Base-by-base conservation (phyloP, 2,329 filamentous ascomycete species). In the Didymellaceae sp. region DNA sequence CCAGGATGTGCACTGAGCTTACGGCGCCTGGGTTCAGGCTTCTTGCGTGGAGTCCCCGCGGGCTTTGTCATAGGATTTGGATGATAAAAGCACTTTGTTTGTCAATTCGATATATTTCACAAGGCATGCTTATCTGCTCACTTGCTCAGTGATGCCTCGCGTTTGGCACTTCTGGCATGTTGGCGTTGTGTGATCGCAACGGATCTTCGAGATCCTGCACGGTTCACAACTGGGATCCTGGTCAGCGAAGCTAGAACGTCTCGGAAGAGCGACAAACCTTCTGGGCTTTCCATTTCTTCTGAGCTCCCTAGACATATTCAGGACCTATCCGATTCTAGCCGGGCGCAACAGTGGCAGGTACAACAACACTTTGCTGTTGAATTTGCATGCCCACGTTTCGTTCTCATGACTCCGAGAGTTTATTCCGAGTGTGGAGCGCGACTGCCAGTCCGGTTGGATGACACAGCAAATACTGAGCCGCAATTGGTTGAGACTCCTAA, bases 61-160 rank as follows among this genome's bases (percentile, higher is more conserved):
- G 70, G 68, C 52, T 69, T 70, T 33, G 68, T 73, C 70, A 73
- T 71, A 3, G 70, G 68, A 24, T 65, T 66, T 10, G 68, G 68
- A 52, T 73, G 70, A 32, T 70, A 72, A 51, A 67, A 72, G 52
- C 70, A 73, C 64, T 72, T 44, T 25, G 10, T 7, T 28, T 30
- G 48, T 52, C 48, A 52, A 52, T 42, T 38, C 18, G 10, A 7
- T 43, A 32, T 20, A 18, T 4, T 11, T 4, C 5, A 8, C 16
- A 31, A 17, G 34, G 13, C 26, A 7, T 13, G 3, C 10, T 17
- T n/a, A 35, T 20, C 28, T 45, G 42, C 65, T 61, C 33, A 70
- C 66, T 70, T 67, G 67, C 10, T 68, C 68, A 17, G 54, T 54
- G 13, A 72, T 66, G 13, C 69, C 67, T 37, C 70, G 67, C 17